Base-by-base conservation (phyloP, 1,139 yeast genomes). In the Yamadazyma spencermartinsiae region DNA sequence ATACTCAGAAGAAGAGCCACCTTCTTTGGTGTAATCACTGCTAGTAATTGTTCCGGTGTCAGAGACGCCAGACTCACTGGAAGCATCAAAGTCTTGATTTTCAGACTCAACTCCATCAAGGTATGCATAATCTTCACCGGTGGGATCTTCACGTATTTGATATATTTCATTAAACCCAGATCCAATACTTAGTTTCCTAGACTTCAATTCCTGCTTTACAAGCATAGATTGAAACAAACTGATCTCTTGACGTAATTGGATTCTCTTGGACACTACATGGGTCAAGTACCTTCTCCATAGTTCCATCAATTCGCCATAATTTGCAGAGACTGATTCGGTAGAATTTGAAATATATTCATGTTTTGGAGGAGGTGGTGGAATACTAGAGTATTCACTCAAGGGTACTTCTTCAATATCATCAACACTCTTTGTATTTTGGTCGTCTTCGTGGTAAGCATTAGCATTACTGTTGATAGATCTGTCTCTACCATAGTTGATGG, bases 161-260 rank as follows among this genome's bases (percentile, higher is more conserved):
- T 45, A 43, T 23, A 39, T 38, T 24, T 41, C 40, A 24, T 38
- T 41, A 21, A 39, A 30, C n/a, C 33, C 40, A 1, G 45, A 37
- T 10, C 42, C 36, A 15, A 40, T 23, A 32, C 48, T 44, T 17
- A 32, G 17, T 18, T 42, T 37, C 15, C 43, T 32, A 7, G 45
- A 12, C 26, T 39, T 38, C 23, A 34, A 21, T n/a, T 45, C 57
- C 34, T 49, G 55, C 15, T 43, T 48, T 2, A 50, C 54, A 33
- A 56, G 29, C 39, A 65, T 60, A 3, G 57, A 40, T 44, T 67
- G 72, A 54, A 62, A 72, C 42, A 60, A 48, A 30, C 48, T 53
- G 38, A 72, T 70, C 45, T 72, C 77, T 44, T 69, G 74, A 36
- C 76, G 58, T 38, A 72, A 56, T 41, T 61, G 63, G 29, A 72